Conservation (phyloP, 129 eudicot genomes). For the Lactuca sativa region DNA sequence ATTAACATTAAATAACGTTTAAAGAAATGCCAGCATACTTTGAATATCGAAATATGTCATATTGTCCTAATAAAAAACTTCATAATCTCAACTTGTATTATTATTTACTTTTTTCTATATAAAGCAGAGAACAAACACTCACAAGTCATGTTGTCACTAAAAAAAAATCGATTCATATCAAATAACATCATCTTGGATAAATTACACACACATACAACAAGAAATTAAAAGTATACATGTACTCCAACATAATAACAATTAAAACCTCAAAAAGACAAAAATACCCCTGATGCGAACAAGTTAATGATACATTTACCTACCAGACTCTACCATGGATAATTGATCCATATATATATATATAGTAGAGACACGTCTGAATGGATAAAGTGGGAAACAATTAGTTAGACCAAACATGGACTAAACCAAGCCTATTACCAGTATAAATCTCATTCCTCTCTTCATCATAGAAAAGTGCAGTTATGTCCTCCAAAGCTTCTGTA, state of each 20-base stretch:
- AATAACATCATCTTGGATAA: neutral
- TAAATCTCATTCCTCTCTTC: constrained; percentile 96
- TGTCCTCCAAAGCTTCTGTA: constrained; percentile 86
- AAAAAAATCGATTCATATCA: too few species aligned
- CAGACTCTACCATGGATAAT: constrained; percentile 8
- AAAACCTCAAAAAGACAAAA: constrained; percentile 7
- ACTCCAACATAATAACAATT: constrained; percentile 8
- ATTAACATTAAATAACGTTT: too few species aligned
- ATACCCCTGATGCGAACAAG: too few species aligned
- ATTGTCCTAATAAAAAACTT: too few species aligned
- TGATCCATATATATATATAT: constrained; percentile 7
- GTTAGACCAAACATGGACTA: constrained; percentile 97
- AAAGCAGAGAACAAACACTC: too few species aligned
- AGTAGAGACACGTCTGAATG: neutral
- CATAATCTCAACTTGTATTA: too few species aligned
- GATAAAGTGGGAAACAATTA: constrained; percentile 18
- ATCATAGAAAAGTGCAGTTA: constrained; percentile 91
- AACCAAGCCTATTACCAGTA: constrained; percentile 87
- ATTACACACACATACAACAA: neutral
- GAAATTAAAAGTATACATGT: neutral
- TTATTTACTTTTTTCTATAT: too few species aligned
- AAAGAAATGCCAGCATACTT: too few species aligned
- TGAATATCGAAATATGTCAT: too few species aligned
- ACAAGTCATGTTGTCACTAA: neutral
- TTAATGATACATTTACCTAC: constrained; percentile 19